phyloP scores from a whole-genome alignment of 805 yeast species.

The Nakazawaea wickerhamii region DNA sequence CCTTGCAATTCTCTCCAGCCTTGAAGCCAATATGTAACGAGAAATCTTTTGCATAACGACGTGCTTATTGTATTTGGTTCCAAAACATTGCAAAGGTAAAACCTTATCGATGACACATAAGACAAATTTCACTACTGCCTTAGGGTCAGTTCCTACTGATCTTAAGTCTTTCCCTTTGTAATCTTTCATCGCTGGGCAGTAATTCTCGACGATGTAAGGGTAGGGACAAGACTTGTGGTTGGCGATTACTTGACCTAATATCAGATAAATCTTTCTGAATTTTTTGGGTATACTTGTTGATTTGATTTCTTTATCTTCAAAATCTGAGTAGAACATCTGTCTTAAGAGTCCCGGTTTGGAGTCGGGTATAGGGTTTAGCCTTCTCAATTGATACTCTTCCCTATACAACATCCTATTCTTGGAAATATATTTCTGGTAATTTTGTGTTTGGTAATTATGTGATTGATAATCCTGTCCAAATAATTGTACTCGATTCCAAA shows the following conservation, averaged over 20 bases:
- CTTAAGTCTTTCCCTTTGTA: slow-evolving; percentile 21
- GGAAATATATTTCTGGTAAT: slow-evolving; percentile 9
- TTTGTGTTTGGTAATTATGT: neutral
- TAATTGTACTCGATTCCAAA: slow-evolving; percentile 19
- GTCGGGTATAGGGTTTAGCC: slow-evolving; percentile 21
- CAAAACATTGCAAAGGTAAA: slow-evolving; percentile 49
- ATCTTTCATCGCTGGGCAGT: slow-evolving; percentile 23
- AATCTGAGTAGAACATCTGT: slow-evolving; percentile 14
- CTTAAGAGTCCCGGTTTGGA: slow-evolving; percentile 12
- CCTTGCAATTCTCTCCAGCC: slow-evolving; percentile 31
- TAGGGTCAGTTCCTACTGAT: slow-evolving; percentile 26
- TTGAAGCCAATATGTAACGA: slow-evolving; percentile 30
- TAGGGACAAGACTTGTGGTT: slow-evolving; percentile 34
- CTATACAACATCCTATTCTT: slow-evolving; percentile 23
- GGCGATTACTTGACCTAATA: slow-evolving; percentile 20
- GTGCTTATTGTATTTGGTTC: slow-evolving; percentile 43
- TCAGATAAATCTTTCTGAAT: slow-evolving; percentile 17
- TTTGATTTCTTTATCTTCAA: slow-evolving; percentile 6
- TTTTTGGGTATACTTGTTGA: slow-evolving; percentile 18
- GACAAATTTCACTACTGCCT: slow-evolving; percentile 36
- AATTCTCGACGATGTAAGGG: slow-evolving; percentile 28
- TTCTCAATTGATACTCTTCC: slow-evolving; percentile 15
- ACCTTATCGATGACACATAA: slow-evolving; percentile 38
- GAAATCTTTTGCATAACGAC: slow-evolving; percentile 33
- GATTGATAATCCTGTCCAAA: slow-evolving; percentile 20